A percentile compares a stretch with the other conserved stretches of the same genome.
phyloP scores from a whole-genome alignment of 192 early-diverging fungal genomes.

The Thamnidium elegans region DNA sequence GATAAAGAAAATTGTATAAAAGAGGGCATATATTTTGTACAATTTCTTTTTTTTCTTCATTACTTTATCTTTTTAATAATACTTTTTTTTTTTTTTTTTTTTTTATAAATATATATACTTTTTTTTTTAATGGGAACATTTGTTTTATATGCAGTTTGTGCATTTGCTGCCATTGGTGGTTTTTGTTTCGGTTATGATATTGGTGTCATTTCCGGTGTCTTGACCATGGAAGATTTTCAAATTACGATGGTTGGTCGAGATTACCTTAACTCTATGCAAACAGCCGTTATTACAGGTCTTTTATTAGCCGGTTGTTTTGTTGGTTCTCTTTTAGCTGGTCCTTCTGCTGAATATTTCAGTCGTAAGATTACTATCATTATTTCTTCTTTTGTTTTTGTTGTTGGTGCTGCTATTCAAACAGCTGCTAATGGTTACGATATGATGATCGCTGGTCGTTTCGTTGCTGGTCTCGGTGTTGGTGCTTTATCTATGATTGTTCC shows the following conservation, averaged over 20 bases:
- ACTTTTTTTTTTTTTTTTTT: too few relatives aligned
- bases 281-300: conserved; percentile 48
- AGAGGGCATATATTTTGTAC: too few relatives aligned
- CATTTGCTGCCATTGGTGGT: conserved; percentile 55
- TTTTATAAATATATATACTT: too few relatives aligned
- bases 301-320: conserved; percentile 71
- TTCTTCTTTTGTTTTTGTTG: conserved; percentile 59
- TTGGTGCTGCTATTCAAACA: conserved; percentile 76
- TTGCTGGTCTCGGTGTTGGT: conserved; percentile 61
- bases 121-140: not conserved
- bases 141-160: conserved; percentile 25
- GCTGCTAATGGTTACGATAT: conserved; percentile 49
- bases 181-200: conserved; percentile 70
- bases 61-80: too few relatives aligned
- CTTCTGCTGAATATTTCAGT: conserved; percentile 34
- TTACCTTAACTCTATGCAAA: conserved; percentile 3
- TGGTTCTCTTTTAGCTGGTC: conserved; percentile 61
- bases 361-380: conserved; percentile 67
- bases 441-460: conserved; percentile 70
- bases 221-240: conserved; percentile 51
- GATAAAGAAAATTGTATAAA: too few relatives aligned
- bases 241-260: conserved; percentile 2
- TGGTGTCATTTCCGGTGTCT: conserved; percentile 62
- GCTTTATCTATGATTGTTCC: conserved; percentile 22
- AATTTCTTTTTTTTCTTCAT: too few relatives aligned